Evolutionary conservation across 331 rosid species (phyloP).

Genomic region (Stylosanthes scabra): DNA sequence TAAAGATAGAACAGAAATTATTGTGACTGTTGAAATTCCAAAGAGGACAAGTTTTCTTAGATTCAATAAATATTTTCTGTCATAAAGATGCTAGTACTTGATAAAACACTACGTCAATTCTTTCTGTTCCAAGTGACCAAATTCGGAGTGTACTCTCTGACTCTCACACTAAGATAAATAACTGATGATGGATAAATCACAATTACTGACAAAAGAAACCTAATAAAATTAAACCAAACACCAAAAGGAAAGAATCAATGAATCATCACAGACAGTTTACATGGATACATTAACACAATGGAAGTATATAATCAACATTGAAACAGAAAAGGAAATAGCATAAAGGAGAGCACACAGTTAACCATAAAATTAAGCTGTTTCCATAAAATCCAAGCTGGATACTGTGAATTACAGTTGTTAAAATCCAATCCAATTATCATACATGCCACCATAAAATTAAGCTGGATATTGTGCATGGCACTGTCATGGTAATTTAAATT

Average conservation of each 20-base stretch:
- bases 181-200: neutral
- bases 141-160: neutral
- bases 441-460: too few species aligned
- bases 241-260: constrained; percentile 9
- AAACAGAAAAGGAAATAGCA: neutral
- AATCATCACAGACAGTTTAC: neutral
- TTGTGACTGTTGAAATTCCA: neutral
- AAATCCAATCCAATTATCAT: too few species aligned
- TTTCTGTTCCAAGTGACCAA: neutral
- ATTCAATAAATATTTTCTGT: neutral
- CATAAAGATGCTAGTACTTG: neutral
- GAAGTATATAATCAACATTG: too few species aligned
- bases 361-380: neutral
- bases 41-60: neutral
- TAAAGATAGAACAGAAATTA: neutral
- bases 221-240: neutral
- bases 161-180: neutral
- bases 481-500: neutral
- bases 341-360: neutral
- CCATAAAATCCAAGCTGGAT: neutral
- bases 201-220: neutral
- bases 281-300: neutral
- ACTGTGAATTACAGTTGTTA: neutral
- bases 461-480: neutral
- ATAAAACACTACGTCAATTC: neutral